Base-by-base conservation (phyloP, 192 early-diverging fungal genomes). In the Gonapodya prolifera region DNA sequence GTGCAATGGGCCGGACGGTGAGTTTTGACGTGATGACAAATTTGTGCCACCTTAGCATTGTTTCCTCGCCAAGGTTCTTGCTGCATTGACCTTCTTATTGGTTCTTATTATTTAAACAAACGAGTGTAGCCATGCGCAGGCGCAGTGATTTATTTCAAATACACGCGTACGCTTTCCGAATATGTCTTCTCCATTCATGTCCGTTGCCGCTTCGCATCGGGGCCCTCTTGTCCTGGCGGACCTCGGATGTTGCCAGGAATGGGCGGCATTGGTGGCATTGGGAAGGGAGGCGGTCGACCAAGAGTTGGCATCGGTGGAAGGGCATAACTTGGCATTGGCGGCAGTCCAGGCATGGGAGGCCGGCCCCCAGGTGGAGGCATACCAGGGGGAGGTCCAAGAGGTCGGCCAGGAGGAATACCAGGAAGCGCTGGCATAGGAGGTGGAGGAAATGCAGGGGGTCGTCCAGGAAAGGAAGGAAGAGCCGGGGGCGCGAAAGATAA, bases 271-370 rank as follows among this genome's bases (percentile, higher is more conserved):
- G n/a, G 8, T n/a, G n/a, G 45, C 45, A n/a, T 8, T 8, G 45
- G 45, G 8, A n/a, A 8, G 45, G 45, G 45, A n/a, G n/a, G 8
- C 28, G 71, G 71, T 29, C 71, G 2, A 32, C 71, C 71, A 8
- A 29, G 71, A 2, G 29, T 73, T 8, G 71, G 71, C 18, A 32
- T 16, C 71, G 31, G 16, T 13, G 71, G 71, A 2, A 29, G 71
- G 8, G 32, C 8, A 18, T 16, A 13, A 18, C 28, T 8, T 8
- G 28, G 71, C 28, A 32, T 32, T 18, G 71, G 71, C 8, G 71
- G 71, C 45, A 61, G 23, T 61, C 45, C 45, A 73, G 71, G 71
- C 71, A 73, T 73, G 71, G 71, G 71, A 32, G 71, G 71, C 18
- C 28, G 71, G 71, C 71, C 71, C 31, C 45, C 8, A 61, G 18